Conservation (phyloP, 805 yeast genomes). For the Lachancea sp. region DNA sequence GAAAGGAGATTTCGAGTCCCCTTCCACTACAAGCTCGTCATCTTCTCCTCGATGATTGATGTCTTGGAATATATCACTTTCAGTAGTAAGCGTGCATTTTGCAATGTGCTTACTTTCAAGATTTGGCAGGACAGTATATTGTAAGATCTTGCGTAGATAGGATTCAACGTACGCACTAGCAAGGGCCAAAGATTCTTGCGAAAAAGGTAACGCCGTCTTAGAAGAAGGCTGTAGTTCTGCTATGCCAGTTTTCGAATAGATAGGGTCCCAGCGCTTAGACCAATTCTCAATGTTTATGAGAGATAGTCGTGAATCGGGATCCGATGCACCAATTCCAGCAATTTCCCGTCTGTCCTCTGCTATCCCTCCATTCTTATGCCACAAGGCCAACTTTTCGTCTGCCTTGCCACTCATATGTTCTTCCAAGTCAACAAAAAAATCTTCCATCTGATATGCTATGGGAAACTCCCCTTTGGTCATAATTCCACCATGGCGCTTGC, state of each 20-base stretch:
- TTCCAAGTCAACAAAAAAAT: conserved; percentile 23
- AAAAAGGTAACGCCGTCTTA: conserved; percentile 13
- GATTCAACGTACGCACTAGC: conserved; percentile 14
- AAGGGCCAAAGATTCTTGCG: conserved; percentile 13
- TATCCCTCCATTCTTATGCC: too few species aligned
- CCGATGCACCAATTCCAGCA: too few species aligned
- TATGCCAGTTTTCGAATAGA: conserved; percentile 22
- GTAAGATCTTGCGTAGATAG: conserved; percentile 18
- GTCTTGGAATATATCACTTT: not conserved
- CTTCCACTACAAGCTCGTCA: conserved; percentile 1
- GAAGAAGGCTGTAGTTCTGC: conserved; percentile 15
- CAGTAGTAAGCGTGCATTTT: not conserved
- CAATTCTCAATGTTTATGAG: conserved; percentile 21
- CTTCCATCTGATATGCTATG: conserved; percentile 32
- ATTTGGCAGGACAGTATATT: conserved; percentile 17
- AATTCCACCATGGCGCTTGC: conserved; percentile 18
- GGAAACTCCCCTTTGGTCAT: conserved; percentile 23
- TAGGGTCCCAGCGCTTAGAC: conserved; percentile 25
- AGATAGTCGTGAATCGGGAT: not conserved
- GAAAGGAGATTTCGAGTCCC: conserved; percentile 2
- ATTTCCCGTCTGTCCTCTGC: too few species aligned
- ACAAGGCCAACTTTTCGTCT: conserved; percentile 10
- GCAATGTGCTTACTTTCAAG: conserved; percentile 15
- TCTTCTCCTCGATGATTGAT: not conserved
- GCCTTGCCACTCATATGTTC: conserved; percentile 19